Percentiles rank a stretch among this genome's conserved stretches.
Conservation (phyloP, 495 filamentous ascomycete species). For the Tetracladium setigerum region DNA sequence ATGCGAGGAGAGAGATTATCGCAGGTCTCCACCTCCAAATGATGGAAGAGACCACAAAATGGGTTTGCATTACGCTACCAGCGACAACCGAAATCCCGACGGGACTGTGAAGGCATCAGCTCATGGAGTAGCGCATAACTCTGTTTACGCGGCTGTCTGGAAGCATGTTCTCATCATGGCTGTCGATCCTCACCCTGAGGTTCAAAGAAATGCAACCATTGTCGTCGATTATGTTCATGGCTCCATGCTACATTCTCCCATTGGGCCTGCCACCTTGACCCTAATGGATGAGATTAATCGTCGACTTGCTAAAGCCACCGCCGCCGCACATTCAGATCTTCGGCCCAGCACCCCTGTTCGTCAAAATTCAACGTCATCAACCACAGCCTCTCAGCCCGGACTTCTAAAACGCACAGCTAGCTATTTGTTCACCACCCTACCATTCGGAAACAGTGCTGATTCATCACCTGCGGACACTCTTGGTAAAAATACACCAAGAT, state of each 20-base stretch:
- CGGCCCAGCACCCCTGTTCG: constrained; percentile 32
- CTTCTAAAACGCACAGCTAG: constrained; percentile 47
- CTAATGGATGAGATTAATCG: constrained; percentile 72
- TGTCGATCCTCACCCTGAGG: constrained; percentile 90
- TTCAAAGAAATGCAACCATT: constrained; percentile 71
- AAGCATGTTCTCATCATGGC: constrained; percentile 85
- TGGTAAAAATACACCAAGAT: constrained; percentile 20
- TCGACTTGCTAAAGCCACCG: constrained; percentile 42
- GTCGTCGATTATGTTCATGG: constrained; percentile 81
- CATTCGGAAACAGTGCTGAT: constrained; percentile 34
- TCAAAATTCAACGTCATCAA: constrained; percentile 28
- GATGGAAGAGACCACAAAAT: constrained; percentile 48
- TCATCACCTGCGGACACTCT: constrained; percentile 24
- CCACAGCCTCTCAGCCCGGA: constrained; percentile 36
- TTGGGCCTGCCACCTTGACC: constrained; percentile 58
- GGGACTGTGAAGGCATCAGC: constrained; percentile 39
- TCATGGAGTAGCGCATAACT: constrained; percentile 67
- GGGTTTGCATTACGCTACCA: constrained; percentile 44
- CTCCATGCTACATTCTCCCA: constrained; percentile 65
- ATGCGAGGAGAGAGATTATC: constrained; percentile 69
- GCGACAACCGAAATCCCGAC: constrained; percentile 39
- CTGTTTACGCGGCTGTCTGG: constrained; percentile 87
- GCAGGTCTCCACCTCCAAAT: constrained; percentile 39
- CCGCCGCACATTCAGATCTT: constrained; percentile 34
- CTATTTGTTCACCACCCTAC: constrained; percentile 45